Evolutionary conservation across 2,329 filamentous ascomycete species (phyloP).

Genomic region (Ophiocordyceps camponoti-saundersi): DNA sequence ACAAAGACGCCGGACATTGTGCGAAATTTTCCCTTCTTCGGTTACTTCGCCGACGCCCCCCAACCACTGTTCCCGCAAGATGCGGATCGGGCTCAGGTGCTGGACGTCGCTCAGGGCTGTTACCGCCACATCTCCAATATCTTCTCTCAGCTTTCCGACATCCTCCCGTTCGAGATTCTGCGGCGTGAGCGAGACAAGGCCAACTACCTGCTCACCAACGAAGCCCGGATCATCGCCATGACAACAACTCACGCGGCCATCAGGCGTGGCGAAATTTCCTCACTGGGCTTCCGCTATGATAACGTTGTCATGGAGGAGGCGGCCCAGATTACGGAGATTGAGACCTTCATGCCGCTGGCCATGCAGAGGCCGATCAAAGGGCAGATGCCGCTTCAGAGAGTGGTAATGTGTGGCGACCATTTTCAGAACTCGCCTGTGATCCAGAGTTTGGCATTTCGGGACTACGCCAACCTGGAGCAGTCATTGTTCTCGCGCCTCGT

Average conservation of each 20-base stretch:
- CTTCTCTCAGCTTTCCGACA: slow-evolving; percentile 83
- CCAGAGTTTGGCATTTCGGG: slow-evolving; percentile 82
- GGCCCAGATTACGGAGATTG: slow-evolving; percentile 92
- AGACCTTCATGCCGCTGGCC: slow-evolving; percentile 90
- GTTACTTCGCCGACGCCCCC: slow-evolving; percentile 75
- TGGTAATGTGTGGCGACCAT: slow-evolving; percentile 89
- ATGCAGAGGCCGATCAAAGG: slow-evolving; percentile 67
- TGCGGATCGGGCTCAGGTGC: slow-evolving; percentile 44
- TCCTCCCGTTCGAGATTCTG: slow-evolving; percentile 87
- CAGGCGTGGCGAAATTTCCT: slow-evolving; percentile 74
- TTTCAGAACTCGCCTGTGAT: slow-evolving; percentile 93
- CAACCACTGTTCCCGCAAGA: slow-evolving; percentile 64
- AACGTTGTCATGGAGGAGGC: slow-evolving; percentile 98
- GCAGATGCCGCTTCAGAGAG: slow-evolving; percentile 61
- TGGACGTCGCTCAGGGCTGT: slow-evolving; percentile 71
- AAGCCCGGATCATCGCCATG: slow-evolving; percentile 97
- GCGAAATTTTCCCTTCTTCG: slow-evolving; percentile 68
- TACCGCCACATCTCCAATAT: slow-evolving; percentile 79
- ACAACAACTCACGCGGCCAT: slow-evolving; percentile 97
- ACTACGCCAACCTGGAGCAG: slow-evolving; percentile 92
- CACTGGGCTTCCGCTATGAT: slow-evolving; percentile 91
- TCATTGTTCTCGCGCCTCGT: slow-evolving; percentile 85
- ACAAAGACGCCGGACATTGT: slow-evolving; percentile 45
- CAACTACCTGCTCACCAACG: slow-evolving; percentile 87
- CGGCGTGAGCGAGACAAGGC: slow-evolving; percentile 79